A percentile compares a stretch with the other conserved stretches of the same genome.
Conservation (phyloP, 2,329 filamentous ascomycete species). For the Byssochlamys sp. region DNA sequence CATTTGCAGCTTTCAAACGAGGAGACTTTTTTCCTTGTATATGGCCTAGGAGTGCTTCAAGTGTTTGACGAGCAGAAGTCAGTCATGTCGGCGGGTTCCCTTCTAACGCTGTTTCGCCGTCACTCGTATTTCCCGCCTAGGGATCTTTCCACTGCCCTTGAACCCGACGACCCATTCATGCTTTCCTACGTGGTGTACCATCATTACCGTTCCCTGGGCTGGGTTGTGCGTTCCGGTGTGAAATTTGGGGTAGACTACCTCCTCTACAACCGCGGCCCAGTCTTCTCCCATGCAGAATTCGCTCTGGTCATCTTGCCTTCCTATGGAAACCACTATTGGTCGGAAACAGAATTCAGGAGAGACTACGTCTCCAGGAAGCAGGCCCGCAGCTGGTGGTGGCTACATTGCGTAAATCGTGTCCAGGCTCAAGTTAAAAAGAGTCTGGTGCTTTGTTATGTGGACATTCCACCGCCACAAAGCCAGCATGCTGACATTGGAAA, state of each 20-base stretch:
- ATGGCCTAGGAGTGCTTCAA: conserved; percentile 64
- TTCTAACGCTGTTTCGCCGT: conserved; percentile 59
- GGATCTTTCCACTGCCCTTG: conserved; percentile 35
- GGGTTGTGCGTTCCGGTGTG: conserved; percentile 83
- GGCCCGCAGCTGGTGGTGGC: conserved; percentile 40
- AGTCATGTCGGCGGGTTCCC: conserved; percentile 44
- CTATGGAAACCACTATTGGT: conserved; percentile 67
- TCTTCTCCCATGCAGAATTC: conserved; percentile 92
- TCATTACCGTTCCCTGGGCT: conserved; percentile 88
- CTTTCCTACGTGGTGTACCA: conserved; percentile 85
- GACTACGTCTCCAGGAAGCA: conserved; percentile 41
- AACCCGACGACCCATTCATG: conserved; percentile 74
- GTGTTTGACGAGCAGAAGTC: conserved; percentile 39
- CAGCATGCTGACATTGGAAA: conserved; percentile 50
- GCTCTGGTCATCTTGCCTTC: conserved; percentile 75
- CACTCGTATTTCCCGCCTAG: conserved; percentile 60
- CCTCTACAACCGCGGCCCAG: conserved; percentile 85
- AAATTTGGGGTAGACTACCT: conserved; percentile 94
- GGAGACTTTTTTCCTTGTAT: conserved; percentile 83
- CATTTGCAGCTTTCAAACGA: conserved; percentile 86
- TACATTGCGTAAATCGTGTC: conserved; percentile 83
- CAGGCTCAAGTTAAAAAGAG: conserved; percentile 85
- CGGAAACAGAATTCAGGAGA: conserved; percentile 38
- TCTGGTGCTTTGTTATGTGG: conserved; percentile 79
- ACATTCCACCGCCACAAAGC: conserved; percentile 60